A percentile compares a stretch with the other conserved stretches of the same genome.
Evolutionary conservation across 1,284 basidiomycete genomes (phyloP).

Genomic region (Vanrija humicola): DNA sequence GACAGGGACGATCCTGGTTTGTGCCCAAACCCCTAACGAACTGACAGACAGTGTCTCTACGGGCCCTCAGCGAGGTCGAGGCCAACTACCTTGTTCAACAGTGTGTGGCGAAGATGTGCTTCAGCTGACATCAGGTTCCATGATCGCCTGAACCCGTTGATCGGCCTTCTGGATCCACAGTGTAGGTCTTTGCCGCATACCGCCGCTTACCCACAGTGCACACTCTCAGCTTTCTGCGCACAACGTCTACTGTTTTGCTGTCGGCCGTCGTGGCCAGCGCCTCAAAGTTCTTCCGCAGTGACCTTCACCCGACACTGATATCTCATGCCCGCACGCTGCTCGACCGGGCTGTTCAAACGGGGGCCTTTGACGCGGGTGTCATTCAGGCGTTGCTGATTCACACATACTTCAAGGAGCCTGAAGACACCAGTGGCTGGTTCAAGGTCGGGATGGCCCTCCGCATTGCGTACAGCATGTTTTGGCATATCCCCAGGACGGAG

Average conservation of each 20-base stretch:
- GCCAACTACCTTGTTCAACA: slow-evolving; percentile 24
- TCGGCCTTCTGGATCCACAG: slow-evolving; percentile 27
- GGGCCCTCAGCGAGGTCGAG: slow-evolving; percentile 26
- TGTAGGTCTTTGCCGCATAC: slow-evolving; percentile 8
- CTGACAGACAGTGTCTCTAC: slow-evolving; percentile 17
- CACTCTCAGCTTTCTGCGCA: slow-evolving; percentile 28
- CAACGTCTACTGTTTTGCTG: slow-evolving; percentile 31
- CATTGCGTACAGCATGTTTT: slow-evolving; percentile 32
- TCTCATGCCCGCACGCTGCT: slow-evolving; percentile 31
- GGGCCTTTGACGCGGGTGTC: slow-evolving; percentile 26
- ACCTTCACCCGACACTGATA: slow-evolving; percentile 24
- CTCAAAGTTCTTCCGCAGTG: slow-evolving; percentile 27
- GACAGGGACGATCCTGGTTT: slow-evolving; percentile 9
- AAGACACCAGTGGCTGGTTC: slow-evolving; percentile 29
- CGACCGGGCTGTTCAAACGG: slow-evolving; percentile 28
- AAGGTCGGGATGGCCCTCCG: slow-evolving; percentile 32
- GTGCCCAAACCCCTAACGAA: background rate
- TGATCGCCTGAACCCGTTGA: slow-evolving; percentile 27
- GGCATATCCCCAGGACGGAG: slow-evolving; percentile 25
- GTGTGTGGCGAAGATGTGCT: slow-evolving; percentile 5
- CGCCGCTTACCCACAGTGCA: slow-evolving; percentile 25
- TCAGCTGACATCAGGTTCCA: slow-evolving; percentile 25
- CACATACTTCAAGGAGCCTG: slow-evolving; percentile 38
- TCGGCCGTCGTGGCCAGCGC: slow-evolving; percentile 29
- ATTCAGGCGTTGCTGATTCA: slow-evolving; percentile 37